These are phyloP conservation scores for Trichomonas vaginalis DNA, from an alignment of 208 protist species.

Conservation along the genomic window DNA sequence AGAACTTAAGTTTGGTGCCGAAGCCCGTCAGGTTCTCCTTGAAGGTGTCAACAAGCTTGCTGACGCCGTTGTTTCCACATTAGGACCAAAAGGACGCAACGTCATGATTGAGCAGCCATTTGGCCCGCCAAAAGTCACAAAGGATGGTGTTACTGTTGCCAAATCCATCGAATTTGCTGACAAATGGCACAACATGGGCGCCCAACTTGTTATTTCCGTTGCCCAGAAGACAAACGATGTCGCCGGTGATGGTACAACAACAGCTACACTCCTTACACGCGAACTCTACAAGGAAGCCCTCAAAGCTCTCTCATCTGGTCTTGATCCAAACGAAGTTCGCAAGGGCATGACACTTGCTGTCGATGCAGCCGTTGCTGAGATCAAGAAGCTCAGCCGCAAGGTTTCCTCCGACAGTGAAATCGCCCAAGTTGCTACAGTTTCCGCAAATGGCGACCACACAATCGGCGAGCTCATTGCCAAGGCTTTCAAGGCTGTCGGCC, in stretches of 20 bases:
- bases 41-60: constrained; percentile 15
- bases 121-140: constrained; percentile 95
- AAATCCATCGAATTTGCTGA: constrained; percentile 95
- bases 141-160: constrained; percentile 99
- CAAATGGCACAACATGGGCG: constrained; percentile 89
- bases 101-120: constrained; percentile 85
- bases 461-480: constrained; percentile 87
- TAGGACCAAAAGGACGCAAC: constrained; percentile 76
- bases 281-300: constrained; percentile 88
- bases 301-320: constrained; percentile 82
- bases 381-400: constrained; percentile 65
- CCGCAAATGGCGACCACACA: constrained; percentile 88
- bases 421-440: constrained; percentile 89
- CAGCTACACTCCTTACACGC: constrained; percentile 88
- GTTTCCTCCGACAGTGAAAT: constrained; percentile 81
- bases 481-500: constrained; percentile 95
- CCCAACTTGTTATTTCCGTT: constrained; percentile 76
- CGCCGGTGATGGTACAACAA: constrained; percentile 67
- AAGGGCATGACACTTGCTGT: constrained; percentile 91
- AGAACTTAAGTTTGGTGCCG: background rate
- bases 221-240: constrained; percentile 47
- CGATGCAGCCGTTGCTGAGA: constrained; percentile 46
- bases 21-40: background rate
- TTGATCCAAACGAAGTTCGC: constrained; percentile 96
- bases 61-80: constrained; percentile 24